These are phyloP conservation scores for Collariella sp. DNA, from an alignment of 495 filamentous ascomycete genomes.

Conservation along the genomic window DNA sequence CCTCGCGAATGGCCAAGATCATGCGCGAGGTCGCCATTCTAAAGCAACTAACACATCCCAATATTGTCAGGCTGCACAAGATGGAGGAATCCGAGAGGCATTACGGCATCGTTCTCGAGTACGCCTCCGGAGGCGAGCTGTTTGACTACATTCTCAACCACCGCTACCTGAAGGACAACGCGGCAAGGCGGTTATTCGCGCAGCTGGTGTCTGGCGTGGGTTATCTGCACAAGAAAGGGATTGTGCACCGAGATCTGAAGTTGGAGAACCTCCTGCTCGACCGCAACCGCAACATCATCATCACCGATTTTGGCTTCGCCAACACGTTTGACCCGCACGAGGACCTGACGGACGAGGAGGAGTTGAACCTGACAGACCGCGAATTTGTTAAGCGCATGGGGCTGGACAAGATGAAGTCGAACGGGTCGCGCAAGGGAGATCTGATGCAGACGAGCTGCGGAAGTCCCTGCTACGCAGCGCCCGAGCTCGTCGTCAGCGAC, in stretches of 20 bases:
- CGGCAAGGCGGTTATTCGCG: constrained; percentile 85
- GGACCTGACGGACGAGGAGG: constrained; percentile 82
- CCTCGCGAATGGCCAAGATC: constrained; percentile 85
- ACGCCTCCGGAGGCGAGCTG: constrained; percentile 92
- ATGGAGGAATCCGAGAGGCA: constrained; percentile 96
- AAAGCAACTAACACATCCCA: constrained; percentile 76
- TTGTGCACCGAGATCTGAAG: constrained; percentile 96
- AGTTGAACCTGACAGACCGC: constrained; percentile 73
- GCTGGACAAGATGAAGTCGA: constrained; percentile 53
- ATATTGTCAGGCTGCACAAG: constrained; percentile 94
- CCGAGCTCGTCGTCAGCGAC: constrained; percentile 95
- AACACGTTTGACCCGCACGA: constrained; percentile 91
- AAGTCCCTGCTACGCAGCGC: constrained; percentile 91
- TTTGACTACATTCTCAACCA: constrained; percentile 98
- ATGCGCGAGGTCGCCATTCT: constrained; percentile 93
- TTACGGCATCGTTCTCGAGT: constrained; percentile 97
- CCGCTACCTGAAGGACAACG: constrained; percentile 87
- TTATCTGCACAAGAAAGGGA: constrained; percentile 98
- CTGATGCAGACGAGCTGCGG: constrained; percentile 76
- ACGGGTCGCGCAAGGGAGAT: constrained; percentile 58
- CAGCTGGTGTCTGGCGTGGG: constrained; percentile 95
- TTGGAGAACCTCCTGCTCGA: constrained; percentile 94
- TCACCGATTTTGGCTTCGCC: constrained; percentile 98
- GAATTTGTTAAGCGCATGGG: constrained; percentile 74
- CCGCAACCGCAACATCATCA: constrained; percentile 96